A percentile compares a stretch with the other conserved stretches of the same genome.
phyloP scores from a whole-genome alignment of 192 early-diverging fungal genomes.

The Podila epicladia region DNA sequence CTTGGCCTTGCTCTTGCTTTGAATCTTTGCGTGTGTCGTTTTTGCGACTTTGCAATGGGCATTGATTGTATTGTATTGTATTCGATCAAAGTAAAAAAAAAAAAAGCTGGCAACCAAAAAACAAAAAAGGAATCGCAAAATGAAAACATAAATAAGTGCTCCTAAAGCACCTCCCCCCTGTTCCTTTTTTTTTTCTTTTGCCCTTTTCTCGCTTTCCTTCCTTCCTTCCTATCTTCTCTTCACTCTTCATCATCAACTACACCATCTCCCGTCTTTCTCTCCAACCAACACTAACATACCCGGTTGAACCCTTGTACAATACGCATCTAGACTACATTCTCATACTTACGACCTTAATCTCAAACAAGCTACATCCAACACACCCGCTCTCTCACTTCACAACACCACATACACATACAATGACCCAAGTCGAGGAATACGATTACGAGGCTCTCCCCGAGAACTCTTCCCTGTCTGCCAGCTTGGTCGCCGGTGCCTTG shows the following conservation, averaged over 20 bases:
- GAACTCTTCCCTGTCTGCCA: constrained; percentile 77
- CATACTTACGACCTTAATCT: background rate
- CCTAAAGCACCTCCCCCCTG: background rate
- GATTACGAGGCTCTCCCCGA: constrained; percentile 93
- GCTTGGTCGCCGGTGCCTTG: constrained; percentile 90
- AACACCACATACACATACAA: constrained; percentile 15
- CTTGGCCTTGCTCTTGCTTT: too few relatives aligned
- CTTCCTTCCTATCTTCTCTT: background rate
- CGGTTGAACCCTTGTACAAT: background rate
- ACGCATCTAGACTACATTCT: background rate
- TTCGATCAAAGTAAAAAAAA: background rate
- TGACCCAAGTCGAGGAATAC: constrained; percentile 61
- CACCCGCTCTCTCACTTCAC: background rate
- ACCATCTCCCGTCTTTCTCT: background rate
- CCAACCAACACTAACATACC: background rate
- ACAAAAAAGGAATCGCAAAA: too few relatives aligned
- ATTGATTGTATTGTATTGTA: too few relatives aligned
- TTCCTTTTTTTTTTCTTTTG: background rate
- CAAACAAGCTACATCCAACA: background rate
- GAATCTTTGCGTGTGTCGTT: too few relatives aligned
- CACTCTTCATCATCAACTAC: background rate
- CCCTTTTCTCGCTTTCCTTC: background rate
- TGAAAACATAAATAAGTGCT: background rate
- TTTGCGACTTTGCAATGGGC: too few relatives aligned
- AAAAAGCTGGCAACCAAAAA: background rate